phyloP scores from a whole-genome alignment of 371 early-diverging fungal genomes.

The Rhizomucor pusillus region DNA sequence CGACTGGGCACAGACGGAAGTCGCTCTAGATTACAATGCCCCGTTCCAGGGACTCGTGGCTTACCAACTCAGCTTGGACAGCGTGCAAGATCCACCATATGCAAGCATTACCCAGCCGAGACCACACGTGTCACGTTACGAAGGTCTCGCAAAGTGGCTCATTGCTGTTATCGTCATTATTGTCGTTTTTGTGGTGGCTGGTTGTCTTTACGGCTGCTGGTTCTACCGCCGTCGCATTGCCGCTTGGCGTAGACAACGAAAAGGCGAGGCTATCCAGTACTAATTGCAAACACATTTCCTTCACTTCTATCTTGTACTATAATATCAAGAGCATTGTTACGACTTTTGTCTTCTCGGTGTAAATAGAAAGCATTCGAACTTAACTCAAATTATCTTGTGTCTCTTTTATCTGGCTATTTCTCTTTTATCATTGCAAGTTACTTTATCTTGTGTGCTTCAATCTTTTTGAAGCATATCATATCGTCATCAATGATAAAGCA shows the following conservation, averaged over 20 bases:
- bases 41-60: slow-evolving; percentile 61
- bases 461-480: too few relatives aligned
- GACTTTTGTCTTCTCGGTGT: too few relatives aligned
- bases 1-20: slow-evolving; percentile 53
- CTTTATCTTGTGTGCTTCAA: too few relatives aligned
- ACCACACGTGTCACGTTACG: slow-evolving; percentile 20
- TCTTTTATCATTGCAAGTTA: not conserved
- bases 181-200: slow-evolving; percentile 17
- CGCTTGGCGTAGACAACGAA: too few relatives aligned
- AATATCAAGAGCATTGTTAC: too few relatives aligned
- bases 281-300: too few relatives aligned
- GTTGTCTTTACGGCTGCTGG: slow-evolving; percentile 10
- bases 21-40: slow-evolving; percentile 67
- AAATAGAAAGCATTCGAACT: too few relatives aligned
- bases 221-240: slow-evolving; percentile 2
- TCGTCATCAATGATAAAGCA: not conserved
- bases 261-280: too few relatives aligned
- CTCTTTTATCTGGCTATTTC: not conserved
- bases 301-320: too few relatives aligned
- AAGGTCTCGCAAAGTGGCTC: slow-evolving; percentile 32
- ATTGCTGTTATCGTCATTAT: slow-evolving; percentile 51
- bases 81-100: slow-evolving; percentile 49
- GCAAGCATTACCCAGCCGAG: slow-evolving; percentile 41
- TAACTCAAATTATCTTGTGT: too few relatives aligned
- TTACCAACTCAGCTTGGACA: slow-evolving; percentile 48